Evolutionary conservation across 1,139 yeast species (phyloP).

Genomic region (Magnusiomyces suaveolens): DNA sequence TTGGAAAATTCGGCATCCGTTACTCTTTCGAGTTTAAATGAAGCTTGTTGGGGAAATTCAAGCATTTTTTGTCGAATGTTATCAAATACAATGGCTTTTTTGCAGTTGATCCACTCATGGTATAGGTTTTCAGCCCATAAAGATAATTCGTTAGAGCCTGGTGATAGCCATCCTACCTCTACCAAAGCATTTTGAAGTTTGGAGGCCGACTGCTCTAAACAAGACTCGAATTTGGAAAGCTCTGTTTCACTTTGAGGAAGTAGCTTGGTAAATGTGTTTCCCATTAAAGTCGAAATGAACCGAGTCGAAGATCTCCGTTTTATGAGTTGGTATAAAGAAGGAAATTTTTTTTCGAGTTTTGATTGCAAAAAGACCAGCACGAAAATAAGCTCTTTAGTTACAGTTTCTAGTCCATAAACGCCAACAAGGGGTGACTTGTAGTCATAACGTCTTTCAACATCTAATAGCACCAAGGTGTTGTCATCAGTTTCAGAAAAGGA

Average conservation of each 20-base stretch:
- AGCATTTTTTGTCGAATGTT: not conserved
- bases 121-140: slow-evolving; percentile 3
- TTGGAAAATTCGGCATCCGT: slow-evolving; percentile 9
- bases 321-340: slow-evolving; percentile 16
- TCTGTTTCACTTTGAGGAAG: slow-evolving; percentile 21
- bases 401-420: slow-evolving; percentile 4
- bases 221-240: slow-evolving; percentile 20
- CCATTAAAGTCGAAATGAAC: slow-evolving; percentile 18
- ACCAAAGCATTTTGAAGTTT: slow-evolving; percentile 7
- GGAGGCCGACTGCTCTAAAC: slow-evolving; percentile 16
- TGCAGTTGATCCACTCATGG: slow-evolving; percentile 9
- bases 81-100: not conserved
- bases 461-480: not conserved
- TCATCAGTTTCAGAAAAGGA: slow-evolving; percentile 4
- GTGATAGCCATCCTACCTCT: slow-evolving; percentile 11
- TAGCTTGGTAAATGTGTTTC: slow-evolving; percentile 19
- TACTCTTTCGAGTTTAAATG: not conserved
- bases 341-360: slow-evolving; percentile 13
- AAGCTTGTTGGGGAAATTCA: not conserved
- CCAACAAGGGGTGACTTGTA: slow-evolving; percentile 2
- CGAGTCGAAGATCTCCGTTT: slow-evolving; percentile 21
- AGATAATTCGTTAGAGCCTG: slow-evolving; percentile 15
- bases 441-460: not conserved
- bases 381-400: slow-evolving; percentile 16
- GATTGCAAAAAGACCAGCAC: slow-evolving; percentile 20